These are phyloP conservation scores for Pseudisothecium myosuroides DNA, from an alignment of 225 moss, liverwort and hornwort species.

Conservation along the genomic window DNA sequence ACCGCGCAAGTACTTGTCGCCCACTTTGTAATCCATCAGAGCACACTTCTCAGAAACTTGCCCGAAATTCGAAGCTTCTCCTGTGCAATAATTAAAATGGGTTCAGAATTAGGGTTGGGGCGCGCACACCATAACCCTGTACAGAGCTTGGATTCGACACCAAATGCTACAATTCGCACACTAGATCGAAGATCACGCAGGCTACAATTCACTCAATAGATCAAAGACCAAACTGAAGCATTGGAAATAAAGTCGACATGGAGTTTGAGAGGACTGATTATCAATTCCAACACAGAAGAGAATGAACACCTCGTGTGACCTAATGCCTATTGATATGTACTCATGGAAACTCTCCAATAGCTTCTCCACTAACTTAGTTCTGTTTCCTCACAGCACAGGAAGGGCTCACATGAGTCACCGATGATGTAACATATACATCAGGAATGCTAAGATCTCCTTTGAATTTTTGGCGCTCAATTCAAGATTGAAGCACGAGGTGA, in stretches of 20 bases:
- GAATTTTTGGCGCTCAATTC: neutral
- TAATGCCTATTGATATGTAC: neutral
- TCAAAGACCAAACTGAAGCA: neutral
- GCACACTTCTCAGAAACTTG: neutral
- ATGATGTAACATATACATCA: neutral
- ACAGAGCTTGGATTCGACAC: neutral
- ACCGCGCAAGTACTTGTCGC: slow-evolving; percentile 65
- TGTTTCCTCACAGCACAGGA: neutral
- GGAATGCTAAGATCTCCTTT: neutral
- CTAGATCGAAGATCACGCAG: neutral
- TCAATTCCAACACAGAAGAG: neutral
- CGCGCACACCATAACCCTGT: no score
- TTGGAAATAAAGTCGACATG: neutral
- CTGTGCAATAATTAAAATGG: neutral
- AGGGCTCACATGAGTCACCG: neutral
- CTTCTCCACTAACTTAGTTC: neutral
- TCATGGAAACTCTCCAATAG: neutral
- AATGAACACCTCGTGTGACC: neutral
- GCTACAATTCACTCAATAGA: neutral
- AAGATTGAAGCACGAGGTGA: neutral
- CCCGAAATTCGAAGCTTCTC: neutral
- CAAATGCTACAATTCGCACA: neutral
- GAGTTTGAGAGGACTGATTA: neutral
- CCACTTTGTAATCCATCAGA: slow-evolving; percentile 14
- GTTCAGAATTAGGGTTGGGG: neutral